A percentile compares a stretch with the other conserved stretches of the same genome.
Conservation (phyloP, 2,329 filamentous ascomycete genomes). For the Colletotrichum sp. region DNA sequence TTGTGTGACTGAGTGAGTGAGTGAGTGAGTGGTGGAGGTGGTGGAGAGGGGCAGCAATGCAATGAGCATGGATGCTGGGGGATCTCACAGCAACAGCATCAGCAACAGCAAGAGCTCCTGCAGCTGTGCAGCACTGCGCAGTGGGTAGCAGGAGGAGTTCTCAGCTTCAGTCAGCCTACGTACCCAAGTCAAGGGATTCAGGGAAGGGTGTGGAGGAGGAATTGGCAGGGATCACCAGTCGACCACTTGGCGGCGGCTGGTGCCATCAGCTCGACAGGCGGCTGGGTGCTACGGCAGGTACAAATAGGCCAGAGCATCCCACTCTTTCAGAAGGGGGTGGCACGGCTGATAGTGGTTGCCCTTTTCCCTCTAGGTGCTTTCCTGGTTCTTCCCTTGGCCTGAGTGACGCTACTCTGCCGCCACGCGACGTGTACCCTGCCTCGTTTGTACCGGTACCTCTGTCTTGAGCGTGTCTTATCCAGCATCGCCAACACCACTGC, state of each 20-base stretch:
- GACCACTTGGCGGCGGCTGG: conserved; percentile 4
- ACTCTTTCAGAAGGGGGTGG: conserved; percentile 16
- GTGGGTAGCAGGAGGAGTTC: neutral
- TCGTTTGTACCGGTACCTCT: neutral
- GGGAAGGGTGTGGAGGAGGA: neutral
- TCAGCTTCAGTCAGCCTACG: neutral
- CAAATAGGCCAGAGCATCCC: conserved; percentile 18
- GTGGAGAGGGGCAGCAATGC: neutral
- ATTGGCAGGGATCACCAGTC: neutral
- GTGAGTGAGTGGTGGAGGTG: neutral
- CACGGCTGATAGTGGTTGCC: conserved; percentile 1
- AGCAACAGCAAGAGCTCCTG: neutral
- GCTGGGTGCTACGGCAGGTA: conserved; percentile 8
- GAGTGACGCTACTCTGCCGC: neutral
- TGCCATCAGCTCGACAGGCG: neutral
- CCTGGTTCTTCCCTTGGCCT: neutral
- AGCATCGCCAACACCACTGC: neutral
- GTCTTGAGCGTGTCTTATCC: neutral
- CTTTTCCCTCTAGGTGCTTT: neutral
- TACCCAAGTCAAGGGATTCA: no score
- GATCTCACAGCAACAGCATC: neutral
- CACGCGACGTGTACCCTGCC: neutral
- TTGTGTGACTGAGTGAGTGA: neutral
- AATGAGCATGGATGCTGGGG: neutral
- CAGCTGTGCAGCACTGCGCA: neutral